phyloP scores from a whole-genome alignment of 2,329 filamentous ascomycete species.

The Aspergillus quadricinctus region DNA sequence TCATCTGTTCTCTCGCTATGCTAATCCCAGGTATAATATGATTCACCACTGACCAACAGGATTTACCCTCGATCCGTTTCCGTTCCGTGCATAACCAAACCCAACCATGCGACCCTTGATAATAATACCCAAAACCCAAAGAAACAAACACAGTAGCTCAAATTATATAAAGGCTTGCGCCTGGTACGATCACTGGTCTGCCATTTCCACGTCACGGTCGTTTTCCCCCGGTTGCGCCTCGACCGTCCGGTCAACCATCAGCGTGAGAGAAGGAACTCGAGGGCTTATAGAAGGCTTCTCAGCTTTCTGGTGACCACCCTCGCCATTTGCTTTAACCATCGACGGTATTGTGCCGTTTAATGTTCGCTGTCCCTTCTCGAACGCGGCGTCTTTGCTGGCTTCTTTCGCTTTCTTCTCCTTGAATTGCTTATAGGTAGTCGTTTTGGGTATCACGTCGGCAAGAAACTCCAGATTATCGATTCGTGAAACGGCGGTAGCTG shows the following conservation, averaged over 20 bases:
- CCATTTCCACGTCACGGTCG: slow-evolving; percentile 59
- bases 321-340: slow-evolving; percentile 20
- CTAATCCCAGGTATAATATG: neutral
- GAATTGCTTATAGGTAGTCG: slow-evolving; percentile 72
- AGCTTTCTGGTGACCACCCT: slow-evolving; percentile 13
- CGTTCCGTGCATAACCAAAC: neutral
- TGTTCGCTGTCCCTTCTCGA: slow-evolving; percentile 38
- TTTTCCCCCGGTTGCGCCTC: slow-evolving; percentile 37
- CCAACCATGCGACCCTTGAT: neutral
- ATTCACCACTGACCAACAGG: neutral
- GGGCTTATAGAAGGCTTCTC: slow-evolving; percentile 23
- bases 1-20: neutral
- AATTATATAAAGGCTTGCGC: neutral
- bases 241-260: slow-evolving; percentile 52
- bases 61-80: neutral
- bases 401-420: slow-evolving; percentile 57
- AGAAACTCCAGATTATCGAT: slow-evolving; percentile 95
- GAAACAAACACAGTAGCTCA: neutral
- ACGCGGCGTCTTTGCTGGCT: slow-evolving; percentile 22
- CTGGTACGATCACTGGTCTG: slow-evolving; percentile 37
- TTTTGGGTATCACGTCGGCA: slow-evolving; percentile 83
- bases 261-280: slow-evolving; percentile 46
- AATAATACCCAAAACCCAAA: neutral
- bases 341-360: slow-evolving; percentile 26
- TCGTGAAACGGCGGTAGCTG: slow-evolving; percentile 78